phyloP scores from a whole-genome alignment of 2,329 filamentous ascomycete genomes.

The Alternaria postmessia region DNA sequence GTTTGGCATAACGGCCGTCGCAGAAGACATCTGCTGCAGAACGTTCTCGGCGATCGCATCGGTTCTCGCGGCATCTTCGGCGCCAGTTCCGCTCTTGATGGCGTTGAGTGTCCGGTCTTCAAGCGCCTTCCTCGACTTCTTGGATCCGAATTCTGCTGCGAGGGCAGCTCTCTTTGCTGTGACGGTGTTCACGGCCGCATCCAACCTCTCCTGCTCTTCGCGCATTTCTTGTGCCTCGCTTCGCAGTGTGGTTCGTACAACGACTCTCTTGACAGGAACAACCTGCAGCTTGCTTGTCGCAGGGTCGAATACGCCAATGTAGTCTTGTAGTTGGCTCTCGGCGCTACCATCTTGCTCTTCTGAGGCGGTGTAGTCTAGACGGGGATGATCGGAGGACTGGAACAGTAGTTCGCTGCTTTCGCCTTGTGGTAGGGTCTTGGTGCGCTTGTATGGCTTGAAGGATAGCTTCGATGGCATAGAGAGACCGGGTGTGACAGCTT shows the following conservation, averaged over 20 bases:
- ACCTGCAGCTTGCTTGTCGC: constrained; percentile 61
- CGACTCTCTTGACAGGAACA: constrained; percentile 61
- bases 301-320: constrained; percentile 68
- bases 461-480: constrained; percentile 51
- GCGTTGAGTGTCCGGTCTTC: constrained; percentile 74
- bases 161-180: constrained; percentile 72
- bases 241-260: constrained; percentile 60
- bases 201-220: constrained; percentile 39
- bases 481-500: constrained; percentile 56
- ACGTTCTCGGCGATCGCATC: constrained; percentile 55
- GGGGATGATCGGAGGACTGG: constrained; percentile 67
- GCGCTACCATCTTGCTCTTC: constrained; percentile 57
- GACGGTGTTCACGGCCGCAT: constrained; percentile 50
- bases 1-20: constrained; percentile 72
- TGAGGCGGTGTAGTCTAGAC: constrained; percentile 66
- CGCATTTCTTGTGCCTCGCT: constrained; percentile 54
- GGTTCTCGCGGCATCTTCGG: not conserved
- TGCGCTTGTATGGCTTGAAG: constrained; percentile 59
- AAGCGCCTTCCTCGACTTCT: constrained; percentile 83
- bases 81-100: constrained; percentile 56
- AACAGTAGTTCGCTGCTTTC: constrained; percentile 60
- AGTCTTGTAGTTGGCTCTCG: constrained; percentile 65
- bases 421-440: constrained; percentile 39
- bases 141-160: constrained; percentile 82
- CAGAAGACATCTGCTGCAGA: constrained; percentile 68